Percentiles rank a stretch among this genome's conserved stretches.
phyloP scores from a whole-genome alignment of 176 grass and related monocot genomes.

The Phoenix dactylifera region DNA sequence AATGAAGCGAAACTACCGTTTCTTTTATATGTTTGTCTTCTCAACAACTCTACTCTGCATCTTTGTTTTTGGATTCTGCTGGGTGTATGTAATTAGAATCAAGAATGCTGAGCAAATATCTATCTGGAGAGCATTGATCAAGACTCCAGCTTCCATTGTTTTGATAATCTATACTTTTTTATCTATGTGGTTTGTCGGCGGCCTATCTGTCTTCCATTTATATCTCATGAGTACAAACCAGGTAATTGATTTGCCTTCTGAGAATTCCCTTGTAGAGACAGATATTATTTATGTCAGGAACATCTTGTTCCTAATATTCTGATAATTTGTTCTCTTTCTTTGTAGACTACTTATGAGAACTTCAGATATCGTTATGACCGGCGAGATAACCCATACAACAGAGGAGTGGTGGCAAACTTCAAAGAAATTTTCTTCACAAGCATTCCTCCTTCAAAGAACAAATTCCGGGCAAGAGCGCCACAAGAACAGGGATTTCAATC shows the following conservation, averaged over 20 bases:
- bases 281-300: neutral
- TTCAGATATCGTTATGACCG: slow-evolving; percentile 13
- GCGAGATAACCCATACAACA: slow-evolving; percentile 17
- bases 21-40: slow-evolving; percentile 23
- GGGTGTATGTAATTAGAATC: slow-evolving; percentile 16
- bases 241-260: neutral
- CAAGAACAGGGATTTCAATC: neutral
- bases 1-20: slow-evolving; percentile 12
- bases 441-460: slow-evolving; percentile 12
- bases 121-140: slow-evolving; percentile 16
- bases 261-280: neutral
- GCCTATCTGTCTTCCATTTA: slow-evolving; percentile 17
- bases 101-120: slow-evolving; percentile 9
- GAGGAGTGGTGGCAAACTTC: slow-evolving; percentile 10
- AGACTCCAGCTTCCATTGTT: slow-evolving; percentile 17
- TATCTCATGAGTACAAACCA: slow-evolving; percentile 20
- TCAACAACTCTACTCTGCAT: slow-evolving; percentile 15
- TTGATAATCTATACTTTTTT: slow-evolving; percentile 14
- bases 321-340: neutral
- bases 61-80: slow-evolving; percentile 18
- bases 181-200: slow-evolving; percentile 15
- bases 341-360: slow-evolving; percentile 19
- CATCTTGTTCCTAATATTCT: neutral
- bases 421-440: slow-evolving; percentile 15
- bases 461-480: slow-evolving; percentile 7